Evolutionary conservation across 2,329 filamentous ascomycete genomes (phyloP), one percentile per base, ranked within the genome.

Genomic region (Trichoderma atrobrunneum): DNA sequence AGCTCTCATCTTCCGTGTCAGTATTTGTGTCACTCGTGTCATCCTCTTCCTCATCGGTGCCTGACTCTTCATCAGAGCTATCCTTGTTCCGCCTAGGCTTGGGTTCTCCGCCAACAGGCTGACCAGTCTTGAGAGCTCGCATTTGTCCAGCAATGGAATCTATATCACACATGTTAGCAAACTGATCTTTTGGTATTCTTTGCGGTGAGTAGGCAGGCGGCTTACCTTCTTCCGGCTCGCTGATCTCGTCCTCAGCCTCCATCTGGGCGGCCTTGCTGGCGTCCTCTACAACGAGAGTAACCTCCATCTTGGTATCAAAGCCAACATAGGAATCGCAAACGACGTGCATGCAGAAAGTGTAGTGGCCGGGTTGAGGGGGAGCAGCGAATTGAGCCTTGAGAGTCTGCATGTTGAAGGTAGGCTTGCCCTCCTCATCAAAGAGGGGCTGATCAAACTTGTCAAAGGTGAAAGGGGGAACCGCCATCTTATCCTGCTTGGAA

Each of bases 381-480:
- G 96, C 95, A 75, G 95, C 93, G 82, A 99, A 99, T 81, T 98
- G 94, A 81, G 97, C 95, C 87, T 97, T 98, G 78, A 98, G 86
- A 3, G 96, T 99, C 82, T 98, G 95, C 84, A 99, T 91, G 78
- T 95, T 92, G 84, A 93, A 99, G 2, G 96, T 98, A 2, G 95
- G 95, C 80, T 92, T 93, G 77, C 93, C 94, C 74, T 90, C 87
- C 54, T 90, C 90, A 76, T 92, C 90, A 75, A 96, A 92, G 36
- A 98, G 90, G 34, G 94, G 93, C 84, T 94, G 92, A 82, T 98
- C 94, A 80, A 99, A 98, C 60, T 91, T 91, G 56, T 91, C 91
- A 83, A 99, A 98, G n/a, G 93, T 94, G 81, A 97, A 98, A 0
- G 97, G 96, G 3, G 95, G 95, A 3, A 99, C 96, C 21, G 95